Percentiles rank a stretch among this genome's conserved stretches.
Conservation (phyloP, 257 asterid genomes). For the Nyctanthes arbortristis region DNA sequence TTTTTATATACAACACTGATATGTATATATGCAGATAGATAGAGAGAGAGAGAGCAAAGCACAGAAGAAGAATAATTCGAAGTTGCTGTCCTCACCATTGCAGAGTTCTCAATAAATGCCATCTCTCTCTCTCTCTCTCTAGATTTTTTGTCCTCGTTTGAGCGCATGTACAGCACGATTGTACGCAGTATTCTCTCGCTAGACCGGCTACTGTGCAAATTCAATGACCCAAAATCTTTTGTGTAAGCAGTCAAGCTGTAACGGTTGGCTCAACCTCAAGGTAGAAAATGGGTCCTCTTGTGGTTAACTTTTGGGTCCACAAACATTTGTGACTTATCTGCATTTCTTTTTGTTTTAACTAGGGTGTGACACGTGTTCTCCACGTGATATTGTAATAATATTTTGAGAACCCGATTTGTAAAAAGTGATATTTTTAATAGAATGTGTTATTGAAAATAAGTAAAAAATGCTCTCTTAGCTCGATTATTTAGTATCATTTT, state of each 20-base stretch:
- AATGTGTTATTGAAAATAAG: too few relatives aligned
- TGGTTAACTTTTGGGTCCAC: slow-evolving; percentile 3
- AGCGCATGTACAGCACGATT: too few relatives aligned
- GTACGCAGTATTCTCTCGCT: neutral
- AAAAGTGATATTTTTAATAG: too few relatives aligned
- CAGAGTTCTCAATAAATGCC: slow-evolving; percentile 42
- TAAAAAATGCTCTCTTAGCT: too few relatives aligned
- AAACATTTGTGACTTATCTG: neutral
- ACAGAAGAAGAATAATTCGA: slow-evolving; percentile 53
- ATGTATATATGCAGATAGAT: neutral
- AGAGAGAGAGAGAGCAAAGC: slow-evolving; percentile 41
- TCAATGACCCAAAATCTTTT: slow-evolving; percentile 54
- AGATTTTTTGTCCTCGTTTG: too few relatives aligned
- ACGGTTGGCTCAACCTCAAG: slow-evolving; percentile 61
- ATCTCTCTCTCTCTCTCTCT: slow-evolving; percentile 20
- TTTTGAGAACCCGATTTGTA: too few relatives aligned
- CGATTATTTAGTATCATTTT: too few relatives aligned
- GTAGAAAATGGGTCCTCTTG: slow-evolving; percentile 4
- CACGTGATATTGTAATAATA: too few relatives aligned
- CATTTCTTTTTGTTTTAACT: too few relatives aligned
- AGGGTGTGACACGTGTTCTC: too few relatives aligned
- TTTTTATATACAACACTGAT: neutral
- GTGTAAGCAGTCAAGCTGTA: slow-evolving; percentile 60
- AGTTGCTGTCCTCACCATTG: slow-evolving; percentile 60
- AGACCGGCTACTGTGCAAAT: neutral